Evolutionary conservation across 352 stramenopile species (phyloP).

Genomic region (Phytophthora pluvialis): DNA sequence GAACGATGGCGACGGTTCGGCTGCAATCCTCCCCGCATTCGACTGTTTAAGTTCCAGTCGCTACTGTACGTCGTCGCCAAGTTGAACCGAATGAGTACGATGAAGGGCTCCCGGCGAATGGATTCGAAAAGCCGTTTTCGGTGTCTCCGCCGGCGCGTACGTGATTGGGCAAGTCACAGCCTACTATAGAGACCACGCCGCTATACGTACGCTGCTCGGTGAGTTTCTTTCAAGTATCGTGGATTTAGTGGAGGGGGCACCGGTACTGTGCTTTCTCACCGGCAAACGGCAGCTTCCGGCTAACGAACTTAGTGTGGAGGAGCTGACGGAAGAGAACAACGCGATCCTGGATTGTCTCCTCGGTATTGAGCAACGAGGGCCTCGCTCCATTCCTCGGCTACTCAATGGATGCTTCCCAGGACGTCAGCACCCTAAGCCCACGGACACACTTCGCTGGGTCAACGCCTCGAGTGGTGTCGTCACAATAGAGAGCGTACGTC

Average conservation of each 20-base stretch:
- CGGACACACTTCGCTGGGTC: conserved; percentile 6
- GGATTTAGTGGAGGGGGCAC: conserved; percentile 1
- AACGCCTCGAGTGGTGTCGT: neutral
- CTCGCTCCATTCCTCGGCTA: conserved; percentile 4
- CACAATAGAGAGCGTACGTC: conserved; percentile 2
- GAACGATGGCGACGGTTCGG: neutral
- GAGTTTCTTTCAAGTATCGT: neutral
- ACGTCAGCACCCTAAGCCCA: conserved; percentile 1
- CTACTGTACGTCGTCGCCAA: neutral
- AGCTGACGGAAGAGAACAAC: neutral
- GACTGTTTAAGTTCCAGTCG: neutral
- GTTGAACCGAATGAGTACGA: neutral
- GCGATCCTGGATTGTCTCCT: conserved; percentile 9
- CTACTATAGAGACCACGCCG: neutral
- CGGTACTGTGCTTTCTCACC: conserved; percentile 10
- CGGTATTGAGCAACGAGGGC: neutral
- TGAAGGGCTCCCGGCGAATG: conserved; percentile 1
- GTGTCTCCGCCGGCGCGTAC: neutral
- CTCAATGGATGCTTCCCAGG: neutral
- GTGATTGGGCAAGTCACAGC: neutral
- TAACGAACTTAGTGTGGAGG: neutral
- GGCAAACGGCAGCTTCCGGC: neutral
- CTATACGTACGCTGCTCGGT: neutral
- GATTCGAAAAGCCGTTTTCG: conserved; percentile 5
- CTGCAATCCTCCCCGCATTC: neutral